A percentile compares a stretch with the other conserved stretches of the same genome.
These are phyloP conservation scores for Penstemon eatonii DNA, from an alignment of 257 asterid genomes.

Conservation along the genomic window DNA sequence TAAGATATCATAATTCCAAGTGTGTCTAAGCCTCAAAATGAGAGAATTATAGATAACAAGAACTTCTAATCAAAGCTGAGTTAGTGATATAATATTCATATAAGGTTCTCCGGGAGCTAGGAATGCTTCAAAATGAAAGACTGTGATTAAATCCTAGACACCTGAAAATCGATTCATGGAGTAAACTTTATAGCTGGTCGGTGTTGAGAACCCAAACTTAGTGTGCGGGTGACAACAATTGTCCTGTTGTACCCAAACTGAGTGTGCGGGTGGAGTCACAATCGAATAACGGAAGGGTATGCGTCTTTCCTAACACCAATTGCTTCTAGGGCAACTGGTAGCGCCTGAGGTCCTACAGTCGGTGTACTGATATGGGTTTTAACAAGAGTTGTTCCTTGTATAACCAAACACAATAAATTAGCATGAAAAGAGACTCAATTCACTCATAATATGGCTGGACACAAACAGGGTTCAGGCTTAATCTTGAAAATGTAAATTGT, in stretches of 20 bases:
- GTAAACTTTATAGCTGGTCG: background rate
- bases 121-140: background rate
- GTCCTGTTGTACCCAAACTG: too few species aligned
- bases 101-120: background rate
- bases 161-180: slow-evolving; percentile 6
- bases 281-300: too few species aligned
- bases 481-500: too few species aligned
- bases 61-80: background rate
- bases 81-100: background rate
- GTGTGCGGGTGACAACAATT: too few species aligned
- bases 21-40: slow-evolving; percentile 5
- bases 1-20: background rate
- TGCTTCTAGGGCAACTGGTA: too few species aligned
- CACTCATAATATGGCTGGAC: background rate
- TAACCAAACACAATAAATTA: slow-evolving; percentile 1
- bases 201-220: background rate
- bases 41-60: slow-evolving; percentile 2
- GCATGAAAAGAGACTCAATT: background rate
- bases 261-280: too few species aligned
- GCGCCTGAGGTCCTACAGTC: background rate
- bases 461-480: too few species aligned
- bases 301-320: too few species aligned
- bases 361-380: background rate
- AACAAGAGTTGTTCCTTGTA: background rate
- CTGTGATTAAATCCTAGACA: background rate